Evolutionary conservation across 306 rosid genomes (phyloP).

Genomic region (Medicago truncatula): DNA sequence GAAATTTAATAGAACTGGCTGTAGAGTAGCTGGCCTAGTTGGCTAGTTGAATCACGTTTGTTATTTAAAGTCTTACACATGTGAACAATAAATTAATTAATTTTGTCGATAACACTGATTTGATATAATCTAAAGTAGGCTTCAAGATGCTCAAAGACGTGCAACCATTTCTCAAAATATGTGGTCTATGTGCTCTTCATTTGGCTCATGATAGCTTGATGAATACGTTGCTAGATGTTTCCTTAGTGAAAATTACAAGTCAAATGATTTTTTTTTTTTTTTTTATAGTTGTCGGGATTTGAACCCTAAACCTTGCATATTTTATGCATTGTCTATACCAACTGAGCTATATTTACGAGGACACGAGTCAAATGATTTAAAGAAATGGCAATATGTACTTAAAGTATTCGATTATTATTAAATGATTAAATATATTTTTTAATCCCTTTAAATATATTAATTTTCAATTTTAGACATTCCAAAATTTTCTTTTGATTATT

Average conservation of each 20-base stretch:
- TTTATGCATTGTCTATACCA: too few relatives aligned
- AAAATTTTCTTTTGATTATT: too few relatives aligned
- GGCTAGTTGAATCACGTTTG: slow-evolving; percentile 43
- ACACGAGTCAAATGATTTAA: slow-evolving; percentile 30
- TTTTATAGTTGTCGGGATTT: too few relatives aligned
- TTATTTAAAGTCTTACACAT: not conserved
- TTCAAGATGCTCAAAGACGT: slow-evolving; percentile 57
- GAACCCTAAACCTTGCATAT: too few relatives aligned
- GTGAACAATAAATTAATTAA: slow-evolving; percentile 47
- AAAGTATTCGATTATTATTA: too few relatives aligned
- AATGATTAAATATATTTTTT: too few relatives aligned
- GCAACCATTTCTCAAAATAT: slow-evolving; percentile 55
- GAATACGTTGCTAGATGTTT: slow-evolving; percentile 21
- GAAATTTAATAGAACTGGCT: slow-evolving; percentile 41
- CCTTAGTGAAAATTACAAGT: not conserved
- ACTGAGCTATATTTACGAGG: too few relatives aligned
- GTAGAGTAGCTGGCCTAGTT: slow-evolving; percentile 48
- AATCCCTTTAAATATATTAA: too few relatives aligned
- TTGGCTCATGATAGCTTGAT: slow-evolving; percentile 40
- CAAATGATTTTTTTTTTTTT: slow-evolving; percentile 37
- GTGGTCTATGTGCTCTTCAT: slow-evolving; percentile 33
- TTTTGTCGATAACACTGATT: slow-evolving; percentile 29
- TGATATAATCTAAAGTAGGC: not conserved
- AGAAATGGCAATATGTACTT: not conserved
- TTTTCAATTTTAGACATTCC: too few relatives aligned